phyloP scores from a whole-genome alignment of 345 rosid genomes.

The Aquilaria malaccensis region DNA sequence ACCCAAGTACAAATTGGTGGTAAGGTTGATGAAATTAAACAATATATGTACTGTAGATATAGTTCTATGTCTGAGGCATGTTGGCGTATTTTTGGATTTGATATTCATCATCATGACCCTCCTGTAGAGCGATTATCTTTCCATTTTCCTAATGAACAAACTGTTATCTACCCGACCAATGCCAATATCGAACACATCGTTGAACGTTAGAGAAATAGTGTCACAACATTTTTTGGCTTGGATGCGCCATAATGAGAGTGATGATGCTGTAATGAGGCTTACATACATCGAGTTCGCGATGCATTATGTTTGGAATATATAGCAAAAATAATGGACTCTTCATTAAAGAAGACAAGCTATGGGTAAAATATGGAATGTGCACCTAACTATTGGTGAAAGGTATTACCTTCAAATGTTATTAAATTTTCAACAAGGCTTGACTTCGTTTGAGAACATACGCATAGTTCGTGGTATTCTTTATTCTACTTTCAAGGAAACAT shows the following conservation, averaged over 20 bases:
- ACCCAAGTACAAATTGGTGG: background rate
- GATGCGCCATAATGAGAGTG: background rate
- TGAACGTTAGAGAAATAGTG: background rate
- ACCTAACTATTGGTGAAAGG: too few species aligned
- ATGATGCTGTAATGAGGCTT: background rate
- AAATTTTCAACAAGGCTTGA: background rate
- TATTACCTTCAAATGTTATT: too few species aligned
- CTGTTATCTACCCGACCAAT: too few species aligned
- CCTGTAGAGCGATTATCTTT: background rate
- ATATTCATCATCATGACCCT: background rate
- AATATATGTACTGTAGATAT: background rate
- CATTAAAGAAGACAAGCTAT: background rate
- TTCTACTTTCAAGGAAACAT: background rate
- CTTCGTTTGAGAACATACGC: background rate
- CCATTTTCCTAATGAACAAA: background rate
- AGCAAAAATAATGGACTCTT: background rate
- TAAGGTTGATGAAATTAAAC: too few species aligned
- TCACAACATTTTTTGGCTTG: background rate
- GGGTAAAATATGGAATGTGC: background rate
- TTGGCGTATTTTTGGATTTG: background rate
- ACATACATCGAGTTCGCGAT: background rate
- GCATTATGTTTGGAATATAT: background rate
- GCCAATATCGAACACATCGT: too few species aligned
- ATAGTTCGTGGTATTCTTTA: background rate
- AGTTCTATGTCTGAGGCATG: background rate